Conservation (phyloP, 106 monocot genomes). For the Dioscorea alata region DNA sequence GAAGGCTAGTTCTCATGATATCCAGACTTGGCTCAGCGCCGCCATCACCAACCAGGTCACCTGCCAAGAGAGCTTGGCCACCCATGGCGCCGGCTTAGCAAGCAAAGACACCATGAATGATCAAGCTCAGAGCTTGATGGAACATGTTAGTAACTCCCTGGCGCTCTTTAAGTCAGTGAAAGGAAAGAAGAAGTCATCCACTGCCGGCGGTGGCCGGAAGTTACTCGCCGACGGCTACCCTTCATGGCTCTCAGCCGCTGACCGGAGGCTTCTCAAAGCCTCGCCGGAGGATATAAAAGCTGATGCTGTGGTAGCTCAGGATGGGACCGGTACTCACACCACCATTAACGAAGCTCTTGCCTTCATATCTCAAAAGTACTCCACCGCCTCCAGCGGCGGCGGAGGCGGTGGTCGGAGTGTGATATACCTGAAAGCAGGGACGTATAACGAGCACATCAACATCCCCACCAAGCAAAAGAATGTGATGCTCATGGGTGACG, state of each 20-base stretch:
- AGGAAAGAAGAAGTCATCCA: background rate
- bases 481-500: slow-evolving; percentile 81
- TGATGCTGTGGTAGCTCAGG: slow-evolving; percentile 67
- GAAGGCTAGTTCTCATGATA: slow-evolving; percentile 11
- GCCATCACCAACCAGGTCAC: slow-evolving; percentile 75
- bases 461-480: slow-evolving; percentile 62
- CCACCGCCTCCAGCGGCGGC: background rate
- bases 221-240: slow-evolving; percentile 29
- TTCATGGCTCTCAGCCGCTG: slow-evolving; percentile 45
- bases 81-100: background rate
- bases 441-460: slow-evolving; percentile 54
- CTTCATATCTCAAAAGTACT: slow-evolving; percentile 18
- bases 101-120: slow-evolving; percentile 12
- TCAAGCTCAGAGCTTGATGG: slow-evolving; percentile 18
- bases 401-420: slow-evolving; percentile 34
- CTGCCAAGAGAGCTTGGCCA: slow-evolving; percentile 28
- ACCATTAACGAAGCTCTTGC: slow-evolving; percentile 59
- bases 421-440: slow-evolving; percentile 77
- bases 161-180: slow-evolving; percentile 30
- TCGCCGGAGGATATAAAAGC: slow-evolving; percentile 30
- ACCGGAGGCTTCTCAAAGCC: slow-evolving; percentile 58
- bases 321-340: slow-evolving; percentile 60
- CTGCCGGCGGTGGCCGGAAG: background rate
- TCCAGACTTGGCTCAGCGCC: slow-evolving; percentile 61
- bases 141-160: slow-evolving; percentile 55